Conservation (phyloP, 2,329 filamentous ascomycete genomes). For the Pyrenophora seminiperda region DNA sequence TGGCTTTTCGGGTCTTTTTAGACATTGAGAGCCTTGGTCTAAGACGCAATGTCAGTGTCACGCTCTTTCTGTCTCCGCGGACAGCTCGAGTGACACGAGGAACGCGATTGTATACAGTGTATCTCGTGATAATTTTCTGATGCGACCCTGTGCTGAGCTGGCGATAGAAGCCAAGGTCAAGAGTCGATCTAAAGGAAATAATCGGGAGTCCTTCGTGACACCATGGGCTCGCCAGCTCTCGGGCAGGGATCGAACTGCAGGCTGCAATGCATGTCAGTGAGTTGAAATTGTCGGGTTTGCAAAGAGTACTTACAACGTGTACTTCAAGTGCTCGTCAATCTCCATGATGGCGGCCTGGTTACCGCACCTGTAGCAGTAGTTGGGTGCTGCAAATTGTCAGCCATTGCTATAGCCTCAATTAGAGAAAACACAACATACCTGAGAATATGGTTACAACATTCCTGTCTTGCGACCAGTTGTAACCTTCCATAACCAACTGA, state of each 20-base stretch:
- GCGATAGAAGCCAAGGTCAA: slow-evolving; percentile 25
- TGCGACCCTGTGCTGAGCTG: slow-evolving; percentile 19
- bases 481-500: slow-evolving; percentile 99
- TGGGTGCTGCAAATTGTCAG: slow-evolving; percentile 54
- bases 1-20: slow-evolving; percentile 12
- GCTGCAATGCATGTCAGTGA: slow-evolving; percentile 60
- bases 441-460: slow-evolving; percentile 99
- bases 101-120: slow-evolving; percentile 17
- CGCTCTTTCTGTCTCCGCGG: slow-evolving; percentile 2
- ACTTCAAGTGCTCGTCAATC: slow-evolving; percentile 98
- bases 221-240: slow-evolving; percentile 96
- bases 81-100: slow-evolving; percentile 8
- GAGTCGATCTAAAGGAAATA: slow-evolving; percentile 79
- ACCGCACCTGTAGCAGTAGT: slow-evolving; percentile 97
- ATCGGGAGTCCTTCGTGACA: slow-evolving; percentile 90
- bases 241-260: slow-evolving; percentile 99
- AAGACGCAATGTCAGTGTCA: slow-evolving; percentile 5
- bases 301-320: slow-evolving; percentile 86
- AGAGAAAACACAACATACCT: slow-evolving; percentile 46
- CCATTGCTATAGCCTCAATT: not conserved
- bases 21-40: slow-evolving; percentile 4
- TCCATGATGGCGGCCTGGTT: slow-evolving; percentile 99
- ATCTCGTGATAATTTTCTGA: slow-evolving; percentile 11
- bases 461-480: slow-evolving; percentile 98
- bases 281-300: not conserved